phyloP scores from a whole-genome alignment of 1,284 basidiomycete genomes.

The Ganoderma resinaceum region DNA sequence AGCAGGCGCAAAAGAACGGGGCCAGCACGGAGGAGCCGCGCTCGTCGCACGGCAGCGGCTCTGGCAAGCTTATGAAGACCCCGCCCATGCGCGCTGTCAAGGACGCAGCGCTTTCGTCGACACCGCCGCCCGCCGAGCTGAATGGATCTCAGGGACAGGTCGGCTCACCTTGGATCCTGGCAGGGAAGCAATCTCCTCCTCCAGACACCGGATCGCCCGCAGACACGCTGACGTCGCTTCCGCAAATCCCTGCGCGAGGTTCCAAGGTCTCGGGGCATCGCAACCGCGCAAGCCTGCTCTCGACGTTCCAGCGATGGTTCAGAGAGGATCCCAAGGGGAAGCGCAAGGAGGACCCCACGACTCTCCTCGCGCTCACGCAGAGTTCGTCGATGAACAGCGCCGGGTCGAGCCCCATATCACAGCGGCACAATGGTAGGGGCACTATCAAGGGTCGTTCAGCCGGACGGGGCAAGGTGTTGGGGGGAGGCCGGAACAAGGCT shows the following conservation, averaged over 20 bases:
- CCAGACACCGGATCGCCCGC: constrained; percentile 62
- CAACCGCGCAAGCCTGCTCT: constrained; percentile 73
- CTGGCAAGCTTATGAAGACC: constrained; percentile 71
- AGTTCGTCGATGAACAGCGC: constrained; percentile 29
- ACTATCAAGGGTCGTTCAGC: constrained; percentile 58
- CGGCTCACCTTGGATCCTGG: constrained; percentile 77
- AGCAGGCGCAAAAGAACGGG: constrained; percentile 47
- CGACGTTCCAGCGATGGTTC: constrained; percentile 81
- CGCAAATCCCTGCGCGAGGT: constrained; percentile 51
- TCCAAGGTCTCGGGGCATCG: constrained; percentile 47
- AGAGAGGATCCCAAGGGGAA: constrained; percentile 83
- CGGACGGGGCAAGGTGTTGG: constrained; percentile 43
- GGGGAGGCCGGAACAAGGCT: constrained; percentile 32
- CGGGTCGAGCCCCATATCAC: constrained; percentile 33
- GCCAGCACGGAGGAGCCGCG: constrained; percentile 63
- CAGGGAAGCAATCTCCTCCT: constrained; percentile 53
- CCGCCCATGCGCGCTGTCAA: constrained; percentile 66
- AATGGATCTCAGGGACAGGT: constrained; percentile 47
- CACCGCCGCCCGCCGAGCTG: constrained; percentile 54
- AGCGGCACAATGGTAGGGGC: constrained; percentile 37
- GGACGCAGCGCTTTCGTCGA: constrained; percentile 53
- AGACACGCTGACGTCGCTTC: constrained; percentile 59
- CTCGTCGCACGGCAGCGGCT: constrained; percentile 64
- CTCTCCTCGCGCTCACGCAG: constrained; percentile 28
- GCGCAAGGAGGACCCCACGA: constrained; percentile 40